Conservation (phyloP, 352 stramenopile genomes). For the Phytophthora hybrid region DNA sequence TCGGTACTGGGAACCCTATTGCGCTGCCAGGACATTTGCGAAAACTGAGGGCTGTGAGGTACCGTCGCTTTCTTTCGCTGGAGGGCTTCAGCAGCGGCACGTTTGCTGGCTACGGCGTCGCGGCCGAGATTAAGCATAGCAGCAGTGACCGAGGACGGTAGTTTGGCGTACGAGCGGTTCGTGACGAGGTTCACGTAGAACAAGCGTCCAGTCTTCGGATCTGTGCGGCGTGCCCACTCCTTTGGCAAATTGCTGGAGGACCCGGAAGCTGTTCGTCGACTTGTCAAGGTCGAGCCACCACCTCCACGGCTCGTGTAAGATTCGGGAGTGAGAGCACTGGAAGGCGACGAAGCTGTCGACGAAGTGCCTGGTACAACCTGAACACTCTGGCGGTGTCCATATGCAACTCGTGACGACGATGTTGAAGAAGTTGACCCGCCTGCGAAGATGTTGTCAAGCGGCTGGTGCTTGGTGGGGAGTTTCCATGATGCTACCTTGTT, state of each 20-base stretch:
- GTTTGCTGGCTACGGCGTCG: slow-evolving; percentile 43
- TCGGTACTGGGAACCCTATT: slow-evolving; percentile 53
- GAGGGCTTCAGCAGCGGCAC: slow-evolving; percentile 31
- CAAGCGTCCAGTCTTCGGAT: slow-evolving; percentile 79
- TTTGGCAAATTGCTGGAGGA: slow-evolving; percentile 63
- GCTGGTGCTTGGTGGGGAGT: slow-evolving; percentile 58
- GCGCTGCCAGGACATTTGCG: slow-evolving; percentile 86
- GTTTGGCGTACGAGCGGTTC: slow-evolving; percentile 81
- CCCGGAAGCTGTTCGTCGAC: slow-evolving; percentile 31
- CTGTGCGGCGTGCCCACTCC: slow-evolving; percentile 79
- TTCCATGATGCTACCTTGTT: slow-evolving; percentile 84
- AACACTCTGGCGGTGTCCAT: slow-evolving; percentile 22
- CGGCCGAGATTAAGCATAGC: slow-evolving; percentile 67
- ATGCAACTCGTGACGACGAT: slow-evolving; percentile 20
- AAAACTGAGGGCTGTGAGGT: slow-evolving; percentile 79
- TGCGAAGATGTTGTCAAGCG: slow-evolving; percentile 66
- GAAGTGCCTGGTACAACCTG: slow-evolving; percentile 34
- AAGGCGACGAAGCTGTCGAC: slow-evolving; percentile 42
- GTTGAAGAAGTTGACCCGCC: slow-evolving; percentile 30
- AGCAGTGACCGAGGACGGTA: slow-evolving; percentile 79
- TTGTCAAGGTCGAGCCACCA: slow-evolving; percentile 39
- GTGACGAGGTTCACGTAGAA: slow-evolving; percentile 89
- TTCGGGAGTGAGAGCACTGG: slow-evolving; percentile 52
- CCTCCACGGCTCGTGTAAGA: slow-evolving; percentile 34
- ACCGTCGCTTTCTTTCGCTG: slow-evolving; percentile 63